A percentile compares a stretch with the other conserved stretches of the same genome.
These are phyloP conservation scores for Tolypocladium cylindrosporum DNA, from an alignment of 2,329 filamentous ascomycete genomes.

Conservation along the genomic window DNA sequence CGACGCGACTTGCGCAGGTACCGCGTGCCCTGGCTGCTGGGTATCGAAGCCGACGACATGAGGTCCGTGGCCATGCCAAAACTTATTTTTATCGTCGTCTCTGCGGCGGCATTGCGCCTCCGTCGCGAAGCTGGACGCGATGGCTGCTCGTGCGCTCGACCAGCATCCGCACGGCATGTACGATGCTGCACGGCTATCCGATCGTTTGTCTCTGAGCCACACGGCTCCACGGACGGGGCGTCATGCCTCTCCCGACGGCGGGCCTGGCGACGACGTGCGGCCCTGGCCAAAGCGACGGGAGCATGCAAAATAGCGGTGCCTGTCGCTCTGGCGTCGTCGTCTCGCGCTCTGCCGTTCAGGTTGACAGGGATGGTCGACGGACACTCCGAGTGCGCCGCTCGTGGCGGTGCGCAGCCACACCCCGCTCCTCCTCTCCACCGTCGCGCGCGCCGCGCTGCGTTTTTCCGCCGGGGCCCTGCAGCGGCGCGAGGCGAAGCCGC, in stretches of 20 bases:
- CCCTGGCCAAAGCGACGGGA: no score
- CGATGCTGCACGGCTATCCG: slow-evolving; percentile 3
- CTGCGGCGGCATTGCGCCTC: slow-evolving; percentile 1
- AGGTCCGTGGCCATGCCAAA: not conserved
- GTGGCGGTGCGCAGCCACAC: slow-evolving; percentile 3
- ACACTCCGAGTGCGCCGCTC: slow-evolving; percentile 1
- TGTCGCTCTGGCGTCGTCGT: not conserved
- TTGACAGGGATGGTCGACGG: slow-evolving; percentile 1
- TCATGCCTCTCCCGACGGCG: not conserved
- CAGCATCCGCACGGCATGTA: not conserved
- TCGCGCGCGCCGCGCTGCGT: not conserved
- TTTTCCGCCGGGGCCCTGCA: not conserved
- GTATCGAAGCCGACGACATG: not conserved
- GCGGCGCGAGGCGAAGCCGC: not conserved
- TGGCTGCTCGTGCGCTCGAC: not conserved
- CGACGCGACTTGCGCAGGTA: no score
- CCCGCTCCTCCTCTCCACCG: not conserved
- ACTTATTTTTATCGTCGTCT: not conserved
- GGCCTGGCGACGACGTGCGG: not conserved
- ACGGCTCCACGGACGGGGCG: not conserved
- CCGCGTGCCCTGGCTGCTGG: not conserved
- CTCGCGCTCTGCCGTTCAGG: not conserved
- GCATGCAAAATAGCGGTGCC: no score
- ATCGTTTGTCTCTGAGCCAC: not conserved
- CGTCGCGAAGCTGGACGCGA: not conserved